A percentile compares a stretch with the other conserved stretches of the same genome.
phyloP scores from a whole-genome alignment of 1,284 basidiomycete species.

The Puccinia brachypodii region DNA sequence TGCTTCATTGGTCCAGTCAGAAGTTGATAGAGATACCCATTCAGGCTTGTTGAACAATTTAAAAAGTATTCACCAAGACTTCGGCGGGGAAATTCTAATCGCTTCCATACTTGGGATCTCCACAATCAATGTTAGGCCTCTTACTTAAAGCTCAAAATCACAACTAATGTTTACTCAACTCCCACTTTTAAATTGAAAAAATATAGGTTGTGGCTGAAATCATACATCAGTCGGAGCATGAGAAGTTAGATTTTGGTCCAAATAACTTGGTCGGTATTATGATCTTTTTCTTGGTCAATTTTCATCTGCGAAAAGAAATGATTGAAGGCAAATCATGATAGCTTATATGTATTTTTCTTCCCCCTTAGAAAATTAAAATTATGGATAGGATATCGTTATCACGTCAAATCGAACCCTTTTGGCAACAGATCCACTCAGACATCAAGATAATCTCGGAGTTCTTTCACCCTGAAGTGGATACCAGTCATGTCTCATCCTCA shows the following conservation, averaged over 20 bases:
- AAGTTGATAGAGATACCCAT: not conserved
- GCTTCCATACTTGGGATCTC: conserved; percentile 26
- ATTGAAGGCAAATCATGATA: not conserved
- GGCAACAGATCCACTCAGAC: not conserved
- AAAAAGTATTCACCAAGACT: not conserved
- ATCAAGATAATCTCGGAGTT: not conserved
- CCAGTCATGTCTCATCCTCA: too few species aligned
- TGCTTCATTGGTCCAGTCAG: conserved; percentile 58
- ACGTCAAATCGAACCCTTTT: not conserved
- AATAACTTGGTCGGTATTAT: not conserved
- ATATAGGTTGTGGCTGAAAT: not conserved
- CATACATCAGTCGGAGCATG: not conserved
- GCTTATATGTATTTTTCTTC: not conserved
- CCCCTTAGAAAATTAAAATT: not conserved
- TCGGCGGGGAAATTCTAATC: not conserved
- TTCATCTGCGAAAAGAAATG: not conserved
- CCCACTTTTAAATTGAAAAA: not conserved
- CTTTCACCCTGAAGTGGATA: too few species aligned
- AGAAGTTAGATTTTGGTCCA: not conserved
- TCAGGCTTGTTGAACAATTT: not conserved
- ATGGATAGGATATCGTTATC: not conserved
- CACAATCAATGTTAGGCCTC: conserved; percentile 28
- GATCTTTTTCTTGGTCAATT: not conserved
- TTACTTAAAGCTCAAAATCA: not conserved
- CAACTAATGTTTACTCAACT: not conserved